These are phyloP conservation scores for Solanum pinnatisectum DNA, from an alignment of 257 asterid species.

Conservation along the genomic window DNA sequence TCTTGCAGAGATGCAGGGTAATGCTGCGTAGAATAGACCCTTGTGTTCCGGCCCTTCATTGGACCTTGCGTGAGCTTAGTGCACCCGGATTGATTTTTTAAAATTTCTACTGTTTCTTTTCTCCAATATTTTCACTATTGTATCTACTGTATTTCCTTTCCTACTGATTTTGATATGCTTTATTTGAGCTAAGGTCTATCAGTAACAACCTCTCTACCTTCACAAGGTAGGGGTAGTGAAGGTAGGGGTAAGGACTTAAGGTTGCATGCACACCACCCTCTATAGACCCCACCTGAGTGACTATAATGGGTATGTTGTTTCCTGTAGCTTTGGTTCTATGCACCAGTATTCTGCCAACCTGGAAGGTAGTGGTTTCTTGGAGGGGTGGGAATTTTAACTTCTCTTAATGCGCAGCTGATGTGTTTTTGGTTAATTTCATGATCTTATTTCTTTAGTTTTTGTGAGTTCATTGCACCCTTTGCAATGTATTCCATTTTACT, in stretches of 20 bases:
- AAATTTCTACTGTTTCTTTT: not conserved
- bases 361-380: not conserved
- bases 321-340: not conserved
- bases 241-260: not conserved
- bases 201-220: not conserved
- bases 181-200: not conserved
- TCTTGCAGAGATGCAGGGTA: not conserved
- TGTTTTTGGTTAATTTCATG: not conserved
- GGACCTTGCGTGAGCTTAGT: not conserved
- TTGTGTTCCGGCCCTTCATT: not conserved
- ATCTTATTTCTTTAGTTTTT: not conserved
- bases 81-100: not conserved
- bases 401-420: not conserved
- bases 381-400: not conserved
- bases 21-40: not conserved
- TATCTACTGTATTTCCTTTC: not conserved
- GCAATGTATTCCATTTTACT: not conserved
- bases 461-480: not conserved
- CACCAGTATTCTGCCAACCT: not conserved
- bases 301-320: not conserved
- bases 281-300: not conserved
- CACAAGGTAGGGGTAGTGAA: not conserved
- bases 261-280: not conserved
- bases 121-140: not conserved
- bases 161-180: not conserved